A percentile compares a stretch with the other conserved stretches of the same genome.
Conservation (phyloP, 2,329 filamentous ascomycete genomes). For the Magnaporthiopsis poae region DNA sequence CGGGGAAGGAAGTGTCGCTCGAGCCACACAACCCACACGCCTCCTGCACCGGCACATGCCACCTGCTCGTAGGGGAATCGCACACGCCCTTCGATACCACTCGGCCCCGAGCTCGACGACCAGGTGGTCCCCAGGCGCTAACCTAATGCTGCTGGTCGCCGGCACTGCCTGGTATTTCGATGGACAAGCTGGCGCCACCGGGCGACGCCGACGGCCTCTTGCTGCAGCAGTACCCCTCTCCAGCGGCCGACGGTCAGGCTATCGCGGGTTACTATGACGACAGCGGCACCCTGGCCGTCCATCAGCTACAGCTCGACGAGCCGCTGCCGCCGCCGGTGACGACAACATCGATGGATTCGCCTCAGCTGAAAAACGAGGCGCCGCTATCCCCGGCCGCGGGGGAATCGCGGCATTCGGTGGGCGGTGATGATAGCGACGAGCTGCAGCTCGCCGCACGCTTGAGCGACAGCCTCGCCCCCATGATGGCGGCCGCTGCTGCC, state of each 20-base stretch:
- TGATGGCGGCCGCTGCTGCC: conserved; percentile 38
- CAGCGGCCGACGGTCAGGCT: conserved; percentile 34
- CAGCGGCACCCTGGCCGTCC: conserved; percentile 9
- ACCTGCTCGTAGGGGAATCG: neutral
- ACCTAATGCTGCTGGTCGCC: neutral
- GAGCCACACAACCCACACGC: neutral
- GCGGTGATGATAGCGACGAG: conserved; percentile 39
- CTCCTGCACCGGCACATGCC: neutral
- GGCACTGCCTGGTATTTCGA: conserved; percentile 5
- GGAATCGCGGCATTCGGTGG: conserved; percentile 23
- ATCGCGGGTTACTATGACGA: conserved; percentile 30
- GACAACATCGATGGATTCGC: conserved; percentile 13
- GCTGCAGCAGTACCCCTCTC: conserved; percentile 36
- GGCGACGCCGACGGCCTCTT: conserved; percentile 27
- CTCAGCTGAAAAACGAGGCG: conserved; percentile 16
- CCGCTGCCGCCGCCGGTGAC: conserved; percentile 15
- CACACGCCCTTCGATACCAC: neutral
- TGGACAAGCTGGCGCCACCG: conserved; percentile 23
- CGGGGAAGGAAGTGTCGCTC: neutral
- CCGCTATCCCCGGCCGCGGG: conserved; percentile 31
- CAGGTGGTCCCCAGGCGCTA: neutral
- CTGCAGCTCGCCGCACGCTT: conserved; percentile 49
- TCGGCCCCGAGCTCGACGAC: no score
- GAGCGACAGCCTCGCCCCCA: conserved; percentile 43
- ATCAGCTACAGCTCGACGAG: conserved; percentile 22